These are phyloP conservation scores for Nyssa sinensis DNA, from an alignment of 148 eudicot species.

Conservation along the genomic window DNA sequence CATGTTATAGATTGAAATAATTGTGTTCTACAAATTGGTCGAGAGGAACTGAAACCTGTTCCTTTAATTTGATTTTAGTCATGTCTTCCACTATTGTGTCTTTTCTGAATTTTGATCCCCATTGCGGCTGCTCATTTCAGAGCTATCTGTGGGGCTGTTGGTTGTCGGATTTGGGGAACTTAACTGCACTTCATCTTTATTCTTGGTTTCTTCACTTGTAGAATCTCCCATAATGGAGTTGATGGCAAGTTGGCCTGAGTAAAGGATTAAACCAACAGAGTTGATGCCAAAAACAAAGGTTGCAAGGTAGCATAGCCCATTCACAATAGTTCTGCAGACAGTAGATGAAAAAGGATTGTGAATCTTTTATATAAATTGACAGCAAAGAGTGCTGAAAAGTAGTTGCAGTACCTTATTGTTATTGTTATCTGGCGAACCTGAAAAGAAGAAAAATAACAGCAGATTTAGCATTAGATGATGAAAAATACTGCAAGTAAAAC, in stretches of 20 bases:
- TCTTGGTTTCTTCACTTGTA: slow-evolving; percentile 21
- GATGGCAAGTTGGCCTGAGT: slow-evolving; percentile 74
- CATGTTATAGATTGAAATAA: slow-evolving; percentile 8
- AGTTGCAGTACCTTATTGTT: slow-evolving; percentile 66
- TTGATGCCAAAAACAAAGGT: slow-evolving; percentile 89
- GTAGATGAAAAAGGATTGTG: slow-evolving; percentile 14
- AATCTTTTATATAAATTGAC: neutral
- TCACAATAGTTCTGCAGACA: slow-evolving; percentile 78
- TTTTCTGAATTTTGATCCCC: slow-evolving; percentile 52
- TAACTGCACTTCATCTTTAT: slow-evolving; percentile 23
- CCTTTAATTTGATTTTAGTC: too few relatives aligned
- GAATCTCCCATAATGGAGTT: slow-evolving; percentile 58
- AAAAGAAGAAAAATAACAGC: slow-evolving; percentile 18
- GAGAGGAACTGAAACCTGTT: slow-evolving; percentile 18
- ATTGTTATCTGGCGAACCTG: slow-evolving; percentile 98
- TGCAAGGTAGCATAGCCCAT: slow-evolving; percentile 90
- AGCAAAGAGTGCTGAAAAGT: neutral
- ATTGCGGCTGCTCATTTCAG: slow-evolving; percentile 22
- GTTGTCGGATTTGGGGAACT: slow-evolving; percentile 29
- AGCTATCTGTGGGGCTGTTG: slow-evolving; percentile 25
- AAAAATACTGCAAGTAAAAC: neutral
- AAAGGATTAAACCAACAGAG: slow-evolving; percentile 65
- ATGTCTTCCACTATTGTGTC: slow-evolving; percentile 4
- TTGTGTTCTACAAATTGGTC: slow-evolving; percentile 2
- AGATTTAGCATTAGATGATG: neutral